Evolutionary conservation across 106 monocot genomes (phyloP).

Genomic region (Acanthochlamys bracteata): DNA sequence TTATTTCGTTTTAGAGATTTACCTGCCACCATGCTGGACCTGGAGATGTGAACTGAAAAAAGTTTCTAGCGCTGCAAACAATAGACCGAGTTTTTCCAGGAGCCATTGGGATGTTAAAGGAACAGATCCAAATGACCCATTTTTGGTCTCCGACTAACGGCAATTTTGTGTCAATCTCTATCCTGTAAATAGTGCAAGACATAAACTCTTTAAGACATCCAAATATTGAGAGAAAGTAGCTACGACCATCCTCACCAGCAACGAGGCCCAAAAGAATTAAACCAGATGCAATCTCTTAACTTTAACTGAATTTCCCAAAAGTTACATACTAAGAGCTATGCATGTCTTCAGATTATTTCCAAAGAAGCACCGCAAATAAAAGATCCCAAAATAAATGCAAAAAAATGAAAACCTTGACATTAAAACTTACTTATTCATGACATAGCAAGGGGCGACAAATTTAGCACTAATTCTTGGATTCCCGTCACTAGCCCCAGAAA

Average conservation of each 20-base stretch:
- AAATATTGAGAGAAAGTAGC: neutral
- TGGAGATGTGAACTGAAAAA: conserved; percentile 80
- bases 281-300: too few species aligned
- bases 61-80: conserved; percentile 91
- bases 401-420: neutral
- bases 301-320: too few species aligned
- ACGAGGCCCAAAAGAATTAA: too few species aligned
- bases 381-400: too few species aligned
- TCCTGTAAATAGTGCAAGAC: conserved; percentile 31
- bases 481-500: conserved; percentile 56
- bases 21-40: conserved; percentile 94
- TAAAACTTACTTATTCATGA: conserved; percentile 68
- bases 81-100: conserved; percentile 94
- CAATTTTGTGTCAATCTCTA: conserved; percentile 88
- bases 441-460: conserved; percentile 91
- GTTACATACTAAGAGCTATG: neutral
- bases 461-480: conserved; percentile 77
- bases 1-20: neutral
- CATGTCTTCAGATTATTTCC: neutral
- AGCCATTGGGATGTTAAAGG: conserved; percentile 94
- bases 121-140: conserved; percentile 99
- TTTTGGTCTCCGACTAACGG: conserved; percentile 91
- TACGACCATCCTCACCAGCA: too few species aligned
- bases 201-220: neutral
- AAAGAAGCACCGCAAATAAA: neutral